Evolutionary conservation across 768 basidiomycete species (phyloP), one percentile per base, ranked within the genome.

Genomic region (Lentinula guzmanii): DNA sequence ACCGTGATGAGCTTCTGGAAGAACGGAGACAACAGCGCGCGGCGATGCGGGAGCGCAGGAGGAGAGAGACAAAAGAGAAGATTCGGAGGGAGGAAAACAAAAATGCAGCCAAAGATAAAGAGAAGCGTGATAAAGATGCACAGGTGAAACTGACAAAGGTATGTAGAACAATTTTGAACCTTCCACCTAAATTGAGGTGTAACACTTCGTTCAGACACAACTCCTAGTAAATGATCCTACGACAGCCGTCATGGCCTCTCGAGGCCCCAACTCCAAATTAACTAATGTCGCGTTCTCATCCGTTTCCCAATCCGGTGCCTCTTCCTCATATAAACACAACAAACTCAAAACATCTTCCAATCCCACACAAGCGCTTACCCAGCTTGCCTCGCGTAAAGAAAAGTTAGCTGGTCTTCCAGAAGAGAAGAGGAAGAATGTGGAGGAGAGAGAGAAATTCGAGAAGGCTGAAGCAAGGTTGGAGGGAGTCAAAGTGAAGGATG

Each of bases 401-500:
- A 90, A 90, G 67, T 76, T 97, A 1, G 86, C 87, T 0, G 70
- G 81, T 0, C 67, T 98, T 63, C 86, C 93, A 0, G 92, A 90
- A 52, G 94, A 95, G 60, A 92, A 92, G 69, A 84, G 92, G 33
- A 89, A 90, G 66, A 79, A 79, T 50, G 82, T 87, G 11, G 86
- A 91, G 70, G 95, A 95, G 69, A 82, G 82, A 60, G 90, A 95
- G 62, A 85, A 88, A 68, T 98, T 95, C 93, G 85, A 85, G 53
- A 96, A 95, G 75, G 94, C 95, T 0, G 86, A 88, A 69, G 86
- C 92, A 34, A 81, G 93, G 53, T 77, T 97, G 62, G 92, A 91
- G 59, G 97, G 97, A 2, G 87, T 88, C 52, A 99, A 98, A 74
- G 87, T 99, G 34, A 84, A 83, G 53, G 97, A 98, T 67, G 91